phyloP scores from a whole-genome alignment of 352 stramenopile species.

The Globisporangium perplexum region DNA sequence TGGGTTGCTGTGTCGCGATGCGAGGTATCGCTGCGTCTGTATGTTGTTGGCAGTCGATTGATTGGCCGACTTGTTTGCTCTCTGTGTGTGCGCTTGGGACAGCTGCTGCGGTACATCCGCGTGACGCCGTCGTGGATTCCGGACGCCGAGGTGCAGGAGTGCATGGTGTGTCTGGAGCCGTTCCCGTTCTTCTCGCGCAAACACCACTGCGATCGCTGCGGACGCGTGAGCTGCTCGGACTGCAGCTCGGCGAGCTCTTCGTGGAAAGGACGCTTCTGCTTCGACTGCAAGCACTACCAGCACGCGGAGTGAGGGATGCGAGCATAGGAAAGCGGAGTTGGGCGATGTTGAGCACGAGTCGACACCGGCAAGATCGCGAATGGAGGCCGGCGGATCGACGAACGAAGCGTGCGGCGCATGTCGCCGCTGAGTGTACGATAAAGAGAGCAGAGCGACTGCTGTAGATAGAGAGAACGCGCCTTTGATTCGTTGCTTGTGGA shows the following conservation, averaged over 20 bases:
- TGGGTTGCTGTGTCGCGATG: background rate
- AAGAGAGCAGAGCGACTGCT: background rate
- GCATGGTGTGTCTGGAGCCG: conserved; percentile 68
- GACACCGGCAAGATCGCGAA: too few relatives aligned
- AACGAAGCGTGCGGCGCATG: too few relatives aligned
- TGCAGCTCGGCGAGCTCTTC: conserved; percentile 61
- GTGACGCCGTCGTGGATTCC: conserved; percentile 61
- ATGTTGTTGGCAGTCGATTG: background rate
- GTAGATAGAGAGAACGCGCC: background rate
- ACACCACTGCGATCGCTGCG: conserved; percentile 66
- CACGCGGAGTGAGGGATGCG: conserved; percentile 27
- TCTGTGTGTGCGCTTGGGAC: background rate
- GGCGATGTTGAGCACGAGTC: too few relatives aligned
- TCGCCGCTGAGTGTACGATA: background rate
- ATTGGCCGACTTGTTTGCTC: conserved; percentile 4
- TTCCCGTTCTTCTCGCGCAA: conserved; percentile 76
- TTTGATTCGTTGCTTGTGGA: background rate
- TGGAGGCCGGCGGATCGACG: too few relatives aligned
- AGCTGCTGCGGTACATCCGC: conserved; percentile 49
- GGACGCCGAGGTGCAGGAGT: conserved; percentile 42
- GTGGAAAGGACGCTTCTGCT: conserved; percentile 71
- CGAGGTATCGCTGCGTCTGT: background rate
- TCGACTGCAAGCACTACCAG: conserved; percentile 74
- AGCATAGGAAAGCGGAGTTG: background rate
- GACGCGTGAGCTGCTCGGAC: conserved; percentile 72